These are phyloP conservation scores for Saccharata proteae DNA, from an alignment of 2,329 filamentous ascomycete genomes.

Conservation along the genomic window DNA sequence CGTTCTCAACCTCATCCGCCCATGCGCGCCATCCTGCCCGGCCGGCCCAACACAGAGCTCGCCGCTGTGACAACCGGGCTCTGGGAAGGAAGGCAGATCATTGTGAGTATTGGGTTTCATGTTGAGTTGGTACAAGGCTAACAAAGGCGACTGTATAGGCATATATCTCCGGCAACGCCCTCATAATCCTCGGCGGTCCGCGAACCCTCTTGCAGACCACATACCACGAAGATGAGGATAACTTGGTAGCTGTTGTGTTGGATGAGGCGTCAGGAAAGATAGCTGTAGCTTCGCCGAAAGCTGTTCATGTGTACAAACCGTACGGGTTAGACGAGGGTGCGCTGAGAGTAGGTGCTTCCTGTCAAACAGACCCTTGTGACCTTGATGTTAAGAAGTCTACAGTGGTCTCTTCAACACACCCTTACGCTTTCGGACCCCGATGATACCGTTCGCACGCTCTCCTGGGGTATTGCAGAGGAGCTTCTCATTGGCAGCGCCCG, in stretches of 20 bases:
- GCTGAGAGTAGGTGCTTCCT: constrained; percentile 50
- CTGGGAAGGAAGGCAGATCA: constrained; percentile 61
- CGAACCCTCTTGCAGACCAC: constrained; percentile 77
- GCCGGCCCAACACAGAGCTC: constrained; percentile 64
- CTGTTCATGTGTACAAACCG: constrained; percentile 68
- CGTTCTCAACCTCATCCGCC: constrained; percentile 1
- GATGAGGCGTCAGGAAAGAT: constrained; percentile 79
- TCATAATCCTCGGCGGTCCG: constrained; percentile 62
- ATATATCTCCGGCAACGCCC: constrained; percentile 81
- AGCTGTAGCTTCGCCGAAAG: constrained; percentile 54
- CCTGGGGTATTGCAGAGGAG: constrained; percentile 81
- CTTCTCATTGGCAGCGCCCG: constrained; percentile 62
- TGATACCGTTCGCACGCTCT: constrained; percentile 49
- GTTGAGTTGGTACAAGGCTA: too few species aligned
- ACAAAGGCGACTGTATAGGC: constrained; percentile 39
- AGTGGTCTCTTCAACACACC: constrained; percentile 52
- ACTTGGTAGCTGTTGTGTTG: constrained; percentile 65
- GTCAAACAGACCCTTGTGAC: constrained; percentile 1
- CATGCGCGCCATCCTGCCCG: constrained; percentile 71
- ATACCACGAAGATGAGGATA: constrained; percentile 62
- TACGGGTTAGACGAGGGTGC: constrained; percentile 57
- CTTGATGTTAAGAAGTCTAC: constrained; percentile 13
- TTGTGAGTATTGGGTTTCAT: constrained; percentile 49
- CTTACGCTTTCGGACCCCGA: constrained; percentile 36
- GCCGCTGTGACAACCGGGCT: constrained; percentile 63